Conservation (phyloP, 352 stramenopile genomes). For the Phytophthora litchii region DNA sequence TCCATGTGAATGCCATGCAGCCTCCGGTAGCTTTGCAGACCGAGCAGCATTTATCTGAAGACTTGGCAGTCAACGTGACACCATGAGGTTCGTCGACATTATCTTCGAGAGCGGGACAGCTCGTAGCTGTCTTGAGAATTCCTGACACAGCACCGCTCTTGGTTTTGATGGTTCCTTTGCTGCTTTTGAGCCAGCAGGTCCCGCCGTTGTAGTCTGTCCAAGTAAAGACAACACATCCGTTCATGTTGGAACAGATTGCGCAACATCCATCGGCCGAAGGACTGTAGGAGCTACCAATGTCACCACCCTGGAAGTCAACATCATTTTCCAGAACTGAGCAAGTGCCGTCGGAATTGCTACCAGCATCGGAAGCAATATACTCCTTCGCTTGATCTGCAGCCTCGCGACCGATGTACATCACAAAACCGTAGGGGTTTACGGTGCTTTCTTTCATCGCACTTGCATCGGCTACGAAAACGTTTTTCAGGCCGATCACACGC, state of each 20-base stretch:
- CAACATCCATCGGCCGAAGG: conserved; percentile 43
- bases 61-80: conserved; percentile 18
- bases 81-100: conserved; percentile 33
- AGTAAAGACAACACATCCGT: conserved; percentile 45
- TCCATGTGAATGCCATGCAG: conserved; percentile 62
- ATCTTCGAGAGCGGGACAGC: conserved; percentile 22
- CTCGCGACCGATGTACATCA: conserved; percentile 78
- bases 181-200: conserved; percentile 62
- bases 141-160: conserved; percentile 22
- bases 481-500: conserved; percentile 55
- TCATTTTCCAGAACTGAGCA: conserved; percentile 37
- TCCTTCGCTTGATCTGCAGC: conserved; percentile 48
- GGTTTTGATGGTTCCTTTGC: conserved; percentile 28
- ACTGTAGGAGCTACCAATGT: conserved; percentile 37
- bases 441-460: conserved; percentile 67
- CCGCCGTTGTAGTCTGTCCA: conserved; percentile 57
- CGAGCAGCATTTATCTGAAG: conserved; percentile 36
- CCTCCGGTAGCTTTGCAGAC: conserved; percentile 35
- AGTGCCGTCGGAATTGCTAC: conserved; percentile 13
- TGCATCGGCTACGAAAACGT: conserved; percentile 67
- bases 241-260: conserved; percentile 31
- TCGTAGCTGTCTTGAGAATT: conserved; percentile 20
- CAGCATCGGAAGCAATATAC: conserved; percentile 28
- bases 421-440: conserved; percentile 68
- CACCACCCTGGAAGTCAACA: conserved; percentile 53